phyloP scores from a whole-genome alignment of 2,329 filamentous ascomycete species.

The Aphanocladium album region DNA sequence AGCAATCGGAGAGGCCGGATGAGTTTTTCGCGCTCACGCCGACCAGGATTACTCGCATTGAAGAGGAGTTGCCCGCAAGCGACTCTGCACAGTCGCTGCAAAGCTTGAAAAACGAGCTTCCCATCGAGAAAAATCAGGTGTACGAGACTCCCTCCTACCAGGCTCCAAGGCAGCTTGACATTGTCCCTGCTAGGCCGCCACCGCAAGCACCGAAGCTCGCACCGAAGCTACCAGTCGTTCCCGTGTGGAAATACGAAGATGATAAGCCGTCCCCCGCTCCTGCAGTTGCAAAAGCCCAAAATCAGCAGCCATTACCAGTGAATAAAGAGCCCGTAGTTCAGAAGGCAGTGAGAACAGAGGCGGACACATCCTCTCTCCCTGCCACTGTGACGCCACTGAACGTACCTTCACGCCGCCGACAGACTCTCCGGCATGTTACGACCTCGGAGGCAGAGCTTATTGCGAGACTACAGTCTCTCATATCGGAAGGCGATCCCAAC shows the following conservation, averaged over 20 bases:
- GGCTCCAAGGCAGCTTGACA: not conserved
- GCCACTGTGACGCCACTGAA: not conserved
- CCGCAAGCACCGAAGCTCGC: not conserved
- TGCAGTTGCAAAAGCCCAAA: not conserved
- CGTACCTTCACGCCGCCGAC: constrained; percentile 5
- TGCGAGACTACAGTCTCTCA: constrained; percentile 87
- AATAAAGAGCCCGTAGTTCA: not conserved
- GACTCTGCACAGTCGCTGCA: not conserved
- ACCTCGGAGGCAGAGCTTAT: constrained; percentile 98
- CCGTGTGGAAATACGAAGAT: not conserved
- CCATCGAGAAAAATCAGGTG: not conserved
- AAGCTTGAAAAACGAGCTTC: not conserved
- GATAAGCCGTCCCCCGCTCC: not conserved
- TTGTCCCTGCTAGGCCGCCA: not conserved
- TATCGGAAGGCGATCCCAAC: constrained; percentile 91
- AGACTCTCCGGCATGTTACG: constrained; percentile 38
- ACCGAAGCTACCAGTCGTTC: not conserved
- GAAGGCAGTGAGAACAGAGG: not conserved
- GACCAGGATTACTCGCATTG: not conserved
- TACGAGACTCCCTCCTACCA: not conserved
- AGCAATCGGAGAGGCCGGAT: not conserved
- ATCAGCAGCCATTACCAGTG: not conserved
- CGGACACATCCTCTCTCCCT: not conserved
- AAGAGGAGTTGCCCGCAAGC: not conserved
- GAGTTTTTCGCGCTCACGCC: constrained; percentile 5